A percentile compares a stretch with the other conserved stretches of the same genome.
phyloP scores from a whole-genome alignment of 1,284 basidiomycete species.

The Cutaneotrichosporon dermatis region DNA sequence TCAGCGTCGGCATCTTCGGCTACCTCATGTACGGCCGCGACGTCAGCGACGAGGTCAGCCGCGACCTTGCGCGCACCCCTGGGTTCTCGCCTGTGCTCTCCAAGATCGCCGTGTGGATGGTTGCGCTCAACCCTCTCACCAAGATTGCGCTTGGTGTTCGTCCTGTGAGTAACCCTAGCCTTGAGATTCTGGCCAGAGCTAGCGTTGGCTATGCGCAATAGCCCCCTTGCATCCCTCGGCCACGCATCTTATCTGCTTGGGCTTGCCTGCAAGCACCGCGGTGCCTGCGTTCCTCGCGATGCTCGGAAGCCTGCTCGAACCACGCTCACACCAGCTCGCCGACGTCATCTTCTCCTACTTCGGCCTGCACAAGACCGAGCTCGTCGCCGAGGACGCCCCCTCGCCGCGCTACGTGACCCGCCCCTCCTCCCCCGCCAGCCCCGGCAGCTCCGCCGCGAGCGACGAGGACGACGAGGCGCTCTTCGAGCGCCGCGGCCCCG shows the following conservation, averaged over 20 bases:
- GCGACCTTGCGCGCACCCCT: conserved; percentile 69
- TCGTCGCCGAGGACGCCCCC: conserved; percentile 30
- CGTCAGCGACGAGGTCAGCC: conserved; percentile 82
- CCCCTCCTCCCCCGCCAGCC: conserved; percentile 20
- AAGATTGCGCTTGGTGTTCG: conserved; percentile 81
- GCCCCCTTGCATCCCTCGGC: too few relatives aligned
- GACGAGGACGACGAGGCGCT: neutral
- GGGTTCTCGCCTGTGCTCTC: conserved; percentile 72
- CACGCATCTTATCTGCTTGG: too few relatives aligned
- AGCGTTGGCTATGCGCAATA: too few relatives aligned
- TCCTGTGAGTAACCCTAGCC: conserved; percentile 57
- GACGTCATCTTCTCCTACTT: conserved; percentile 38
- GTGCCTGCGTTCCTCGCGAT: too few relatives aligned
- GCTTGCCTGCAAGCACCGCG: too few relatives aligned
- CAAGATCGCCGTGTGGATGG: conserved; percentile 73
- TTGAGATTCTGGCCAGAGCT: neutral
- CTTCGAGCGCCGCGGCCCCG: conserved; percentile 1
- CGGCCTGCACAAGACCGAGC: conserved; percentile 37
- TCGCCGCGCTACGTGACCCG: conserved; percentile 32
- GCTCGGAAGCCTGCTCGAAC: too few relatives aligned
- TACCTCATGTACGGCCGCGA: conserved; percentile 87
- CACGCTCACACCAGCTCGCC: conserved; percentile 24
- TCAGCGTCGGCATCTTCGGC: conserved; percentile 72
- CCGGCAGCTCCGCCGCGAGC: conserved; percentile 6
- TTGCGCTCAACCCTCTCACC: conserved; percentile 55